Conservation (phyloP, 2,329 filamentous ascomycete genomes). For the Ascochyta lentis region DNA sequence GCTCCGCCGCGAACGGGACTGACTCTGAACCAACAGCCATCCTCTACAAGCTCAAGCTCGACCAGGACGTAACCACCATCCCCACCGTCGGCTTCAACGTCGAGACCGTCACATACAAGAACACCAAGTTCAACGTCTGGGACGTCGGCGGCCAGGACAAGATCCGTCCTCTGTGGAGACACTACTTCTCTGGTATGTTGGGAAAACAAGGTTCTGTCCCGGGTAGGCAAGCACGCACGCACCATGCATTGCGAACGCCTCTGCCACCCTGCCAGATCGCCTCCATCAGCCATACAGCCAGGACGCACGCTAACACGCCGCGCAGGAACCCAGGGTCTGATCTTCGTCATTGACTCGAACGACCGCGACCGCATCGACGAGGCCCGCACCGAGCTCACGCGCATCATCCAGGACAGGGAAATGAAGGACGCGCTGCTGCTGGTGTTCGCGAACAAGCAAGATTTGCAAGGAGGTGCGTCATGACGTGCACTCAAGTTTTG, state of each 20-base stretch:
- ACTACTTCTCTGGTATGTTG: slow-evolving; percentile 88
- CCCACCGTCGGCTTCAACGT: slow-evolving; percentile 99
- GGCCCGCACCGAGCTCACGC: slow-evolving; percentile 93
- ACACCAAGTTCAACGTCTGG: slow-evolving; percentile 99
- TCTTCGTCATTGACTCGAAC: slow-evolving; percentile 99
- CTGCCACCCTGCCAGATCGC: slow-evolving; percentile 11
- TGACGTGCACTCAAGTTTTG: not conserved
- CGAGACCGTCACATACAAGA: slow-evolving; percentile 99
- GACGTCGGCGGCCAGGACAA: slow-evolving; percentile 99
- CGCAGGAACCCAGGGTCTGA: slow-evolving; percentile 90
- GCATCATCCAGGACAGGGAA: slow-evolving; percentile 99
- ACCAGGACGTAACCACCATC: slow-evolving; percentile 98
- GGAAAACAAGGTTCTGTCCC: slow-evolving; percentile 28
- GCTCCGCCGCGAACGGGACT: slow-evolving; percentile 12
- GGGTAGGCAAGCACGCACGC: slow-evolving; percentile 41
- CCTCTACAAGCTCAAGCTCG: slow-evolving; percentile 99
- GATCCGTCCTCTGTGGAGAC: slow-evolving; percentile 98
- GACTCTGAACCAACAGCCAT: slow-evolving; percentile 64
- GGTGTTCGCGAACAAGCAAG: slow-evolving; percentile 99
- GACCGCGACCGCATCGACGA: slow-evolving; percentile 98
- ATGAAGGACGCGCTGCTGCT: slow-evolving; percentile 95
- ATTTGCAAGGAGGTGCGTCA: slow-evolving; percentile 81
- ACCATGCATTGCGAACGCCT: slow-evolving; percentile 20
- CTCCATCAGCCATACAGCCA: not conserved
- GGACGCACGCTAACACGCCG: slow-evolving; percentile 14